A percentile compares a stretch with the other conserved stretches of the same genome.
Conservation (phyloP, 495 filamentous ascomycete species). For the Margaritispora aquatica region DNA sequence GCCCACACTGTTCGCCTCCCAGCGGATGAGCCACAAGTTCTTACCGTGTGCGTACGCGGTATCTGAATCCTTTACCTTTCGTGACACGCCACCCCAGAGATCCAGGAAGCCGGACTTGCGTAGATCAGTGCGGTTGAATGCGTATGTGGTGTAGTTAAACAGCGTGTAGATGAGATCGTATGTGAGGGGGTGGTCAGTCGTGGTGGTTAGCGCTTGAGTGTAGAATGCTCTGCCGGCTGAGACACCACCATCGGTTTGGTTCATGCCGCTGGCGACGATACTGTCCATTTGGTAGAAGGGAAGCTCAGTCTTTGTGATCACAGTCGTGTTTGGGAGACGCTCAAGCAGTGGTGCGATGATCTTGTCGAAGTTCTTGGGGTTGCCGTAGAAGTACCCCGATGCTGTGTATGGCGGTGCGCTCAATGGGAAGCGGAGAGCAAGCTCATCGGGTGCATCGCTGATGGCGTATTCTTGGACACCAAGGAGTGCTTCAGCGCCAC, state of each 20-base stretch:
- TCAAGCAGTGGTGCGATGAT: background rate
- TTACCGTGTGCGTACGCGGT: background rate
- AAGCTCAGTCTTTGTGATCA: background rate
- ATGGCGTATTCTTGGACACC: slow-evolving; percentile 1
- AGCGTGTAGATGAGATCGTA: slow-evolving; percentile 1
- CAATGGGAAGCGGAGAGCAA: background rate
- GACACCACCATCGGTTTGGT: background rate
- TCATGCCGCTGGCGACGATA: background rate
- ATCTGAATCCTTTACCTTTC: background rate
- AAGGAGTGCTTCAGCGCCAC: background rate
- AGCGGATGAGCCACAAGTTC: background rate
- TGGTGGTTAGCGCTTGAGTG: background rate
- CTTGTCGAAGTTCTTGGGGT: background rate
- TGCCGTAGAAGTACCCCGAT: slow-evolving; percentile 1
- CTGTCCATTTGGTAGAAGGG: background rate
- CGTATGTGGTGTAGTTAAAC: background rate
- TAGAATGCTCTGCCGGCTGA: background rate
- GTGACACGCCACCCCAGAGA: background rate
- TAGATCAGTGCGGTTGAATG: background rate
- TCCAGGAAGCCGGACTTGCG: background rate
- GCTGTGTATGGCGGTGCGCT: background rate
- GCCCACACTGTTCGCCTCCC: background rate
- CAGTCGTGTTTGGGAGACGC: background rate
- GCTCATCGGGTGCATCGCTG: slow-evolving; percentile 1
- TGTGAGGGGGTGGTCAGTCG: background rate